Percentiles rank a stretch among this genome's conserved stretches.
Evolutionary conservation across 169 alveolate species (phyloP).

Genomic region (Eimeria praecox): DNA sequence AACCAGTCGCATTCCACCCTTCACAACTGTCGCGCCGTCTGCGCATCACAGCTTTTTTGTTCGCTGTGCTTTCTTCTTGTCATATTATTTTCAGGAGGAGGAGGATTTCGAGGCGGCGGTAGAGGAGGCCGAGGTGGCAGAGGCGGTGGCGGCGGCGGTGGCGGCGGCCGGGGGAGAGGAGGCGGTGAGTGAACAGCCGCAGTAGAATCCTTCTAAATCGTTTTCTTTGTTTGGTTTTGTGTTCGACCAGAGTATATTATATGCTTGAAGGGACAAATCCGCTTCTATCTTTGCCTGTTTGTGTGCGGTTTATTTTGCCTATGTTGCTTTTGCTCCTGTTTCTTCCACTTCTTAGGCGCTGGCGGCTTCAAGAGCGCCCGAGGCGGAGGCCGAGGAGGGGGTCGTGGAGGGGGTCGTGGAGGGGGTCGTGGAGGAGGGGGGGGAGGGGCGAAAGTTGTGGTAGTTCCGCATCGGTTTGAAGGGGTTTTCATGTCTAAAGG

Average conservation of each 20-base stretch:
- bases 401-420: conserved; percentile 68
- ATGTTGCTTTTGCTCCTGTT: conserved; percentile 29
- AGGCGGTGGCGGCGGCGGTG: conserved; percentile 16
- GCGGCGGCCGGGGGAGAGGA: conserved; percentile 23
- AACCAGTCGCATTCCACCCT: neutral
- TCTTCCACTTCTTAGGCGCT: too few species aligned
- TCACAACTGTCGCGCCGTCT: neutral
- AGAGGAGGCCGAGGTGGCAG: conserved; percentile 37
- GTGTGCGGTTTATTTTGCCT: neutral
- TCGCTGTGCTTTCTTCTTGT: neutral
- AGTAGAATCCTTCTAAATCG: neutral
- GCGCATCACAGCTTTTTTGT: neutral
- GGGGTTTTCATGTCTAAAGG: conserved; percentile 98
- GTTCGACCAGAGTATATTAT: neutral
- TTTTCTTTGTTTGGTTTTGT: neutral
- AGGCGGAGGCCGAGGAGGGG: conserved; percentile 64
- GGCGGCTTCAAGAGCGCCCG: conserved; percentile 64
- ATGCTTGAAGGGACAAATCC: neutral
- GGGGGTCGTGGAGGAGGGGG: conserved; percentile 64
- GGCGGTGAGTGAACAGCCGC: neutral
- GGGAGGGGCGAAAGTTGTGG: conserved; percentile 95
- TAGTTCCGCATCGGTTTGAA: conserved; percentile 97
- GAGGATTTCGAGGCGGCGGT: conserved; percentile 49
- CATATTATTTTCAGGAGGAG: neutral
- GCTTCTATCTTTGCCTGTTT: neutral